Evolutionary conservation across 2,329 filamentous ascomycete genomes (phyloP), one percentile per base, ranked within the genome.

Genomic region (Zymoseptoria crescenta): DNA sequence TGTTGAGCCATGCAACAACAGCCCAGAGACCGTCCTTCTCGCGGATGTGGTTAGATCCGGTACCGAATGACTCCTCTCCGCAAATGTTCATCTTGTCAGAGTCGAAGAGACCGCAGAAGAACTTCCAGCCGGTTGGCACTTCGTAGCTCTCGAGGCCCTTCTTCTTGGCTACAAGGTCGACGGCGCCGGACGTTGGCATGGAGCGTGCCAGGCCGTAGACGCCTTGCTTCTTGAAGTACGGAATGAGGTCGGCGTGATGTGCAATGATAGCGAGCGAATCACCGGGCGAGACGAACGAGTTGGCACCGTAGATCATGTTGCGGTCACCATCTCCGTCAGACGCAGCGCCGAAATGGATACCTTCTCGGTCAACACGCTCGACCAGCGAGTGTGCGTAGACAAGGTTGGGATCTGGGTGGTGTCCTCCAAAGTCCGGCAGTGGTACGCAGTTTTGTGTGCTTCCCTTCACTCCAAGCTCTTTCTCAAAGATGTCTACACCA

Each of bases 251-350:
- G 67, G 94, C 91, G 74, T 99, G 88, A 81, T 99, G 94, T 54
- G 94, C 91, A 72, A 99, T 99, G 74, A 99, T 99, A 72, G 94
- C 94, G 70, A 99, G 81, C 71, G 91, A 96, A 81, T 99, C 94
- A 72, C 94, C 94, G 7, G 94, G 94, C 7, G 93, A 97, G 62
- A 99, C 94, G 72, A 99, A 99, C 51, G 88, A 86, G 71, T 95
- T 93, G 66, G 93, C 92, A 64, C 94, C 94, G 78, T 99, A 99
- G 73, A 99, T 99, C 94, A 99, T 99, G 85, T 99, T 99, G 69
- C 94, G 89, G 81, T 99, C 94, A 70, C 94, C 94, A 70, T 99
- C 94, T 68, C 94, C 94, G 68, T 99, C 94, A 64, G 90, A 96
- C 53, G 94, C 94, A 60, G 94, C 94, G 72, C 94, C 94, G 70